Base-by-base conservation (phyloP, 108 stramenopile species). In the Nitzschia sp. region DNA sequence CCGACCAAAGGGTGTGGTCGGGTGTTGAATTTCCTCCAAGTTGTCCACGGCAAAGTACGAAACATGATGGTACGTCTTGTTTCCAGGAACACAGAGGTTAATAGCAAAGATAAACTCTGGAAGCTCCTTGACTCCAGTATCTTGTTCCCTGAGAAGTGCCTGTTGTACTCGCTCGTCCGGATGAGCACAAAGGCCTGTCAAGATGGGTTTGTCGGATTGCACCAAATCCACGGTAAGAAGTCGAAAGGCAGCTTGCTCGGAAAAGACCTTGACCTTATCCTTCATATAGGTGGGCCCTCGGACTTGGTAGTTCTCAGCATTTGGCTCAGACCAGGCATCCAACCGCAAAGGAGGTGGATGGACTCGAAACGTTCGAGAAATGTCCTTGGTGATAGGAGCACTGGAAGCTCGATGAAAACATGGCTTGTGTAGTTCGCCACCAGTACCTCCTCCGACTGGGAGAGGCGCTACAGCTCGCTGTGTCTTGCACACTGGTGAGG, bases 201-300 rank as follows among this genome's bases (percentile, higher is more conserved):
- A 71, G 19, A 91, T 80, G 11, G 87, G 84, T 8, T 58, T 63
- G 21, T 73, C 72, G 1, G 75, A 58, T 70, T 93, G 81, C 8
- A 96, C 77, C 48, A 96, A 41, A 70, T 96, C 96, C 9, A 87
- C 86, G 6, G 93, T 80, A 54, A 94, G 63, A 14, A 96, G 71
- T 12, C 73, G 80, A 63, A 96, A 95, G 65, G 87, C 78, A 55
- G 84, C 74, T 8, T 76, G 26, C 26, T 84, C 89, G 8, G 94
- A 89, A 21, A 79, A 63, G 42, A 77, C 71, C 58, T 97, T 97
- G 29, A 74, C 65, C 63, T 81, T 77, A 60, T 83, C 83, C 2
- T 66, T 22, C 34, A 81, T 71, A 75, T 97, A 97, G 8, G 57
- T 87, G 25, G 74, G 72, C 14, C 93, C 89, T n/a, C 96, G 85